These are phyloP conservation scores for Magnusiomyces clavatus DNA, from an alignment of 1,139 yeast species.

Conservation along the genomic window DNA sequence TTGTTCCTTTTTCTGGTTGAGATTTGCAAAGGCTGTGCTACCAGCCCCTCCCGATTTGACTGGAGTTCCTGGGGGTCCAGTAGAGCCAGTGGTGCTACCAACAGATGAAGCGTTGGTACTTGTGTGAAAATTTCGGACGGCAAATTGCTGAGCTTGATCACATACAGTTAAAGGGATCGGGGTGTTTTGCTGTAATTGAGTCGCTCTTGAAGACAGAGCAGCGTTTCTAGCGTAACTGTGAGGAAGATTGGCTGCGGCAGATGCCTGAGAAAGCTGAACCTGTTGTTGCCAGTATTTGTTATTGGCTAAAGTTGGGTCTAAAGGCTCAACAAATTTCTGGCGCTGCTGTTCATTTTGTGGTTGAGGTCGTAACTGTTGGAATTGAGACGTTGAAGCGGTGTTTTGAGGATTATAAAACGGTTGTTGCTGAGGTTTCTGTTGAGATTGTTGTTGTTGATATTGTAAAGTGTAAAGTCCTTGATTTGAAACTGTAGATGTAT, in stretches of 20 bases:
- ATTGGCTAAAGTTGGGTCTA: slow-evolving; percentile 30
- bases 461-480: slow-evolving; percentile 1
- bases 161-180: slow-evolving; percentile 26
- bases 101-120: slow-evolving; percentile 20
- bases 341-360: slow-evolving; percentile 20
- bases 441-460: slow-evolving; percentile 4
- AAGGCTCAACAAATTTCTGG: slow-evolving; percentile 9
- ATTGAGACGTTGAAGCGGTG: background rate
- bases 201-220: slow-evolving; percentile 56
- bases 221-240: slow-evolving; percentile 91
- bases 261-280: slow-evolving; percentile 65
- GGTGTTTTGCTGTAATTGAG: slow-evolving; percentile 17
- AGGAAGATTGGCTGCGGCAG: slow-evolving; percentile 65
- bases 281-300: slow-evolving; percentile 84
- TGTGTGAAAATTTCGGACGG: slow-evolving; percentile 25
- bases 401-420: background rate
- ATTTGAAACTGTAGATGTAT: background rate
- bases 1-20: slow-evolving; percentile 39
- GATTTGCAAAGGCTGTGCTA: background rate
- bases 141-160: slow-evolving; percentile 32
- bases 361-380: slow-evolving; percentile 22
- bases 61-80: slow-evolving; percentile 5
- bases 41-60: background rate
- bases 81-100: background rate
- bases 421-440: background rate